Evolutionary conservation across 768 basidiomycete species (phyloP).

Genomic region (Cystobasidium tubakii): DNA sequence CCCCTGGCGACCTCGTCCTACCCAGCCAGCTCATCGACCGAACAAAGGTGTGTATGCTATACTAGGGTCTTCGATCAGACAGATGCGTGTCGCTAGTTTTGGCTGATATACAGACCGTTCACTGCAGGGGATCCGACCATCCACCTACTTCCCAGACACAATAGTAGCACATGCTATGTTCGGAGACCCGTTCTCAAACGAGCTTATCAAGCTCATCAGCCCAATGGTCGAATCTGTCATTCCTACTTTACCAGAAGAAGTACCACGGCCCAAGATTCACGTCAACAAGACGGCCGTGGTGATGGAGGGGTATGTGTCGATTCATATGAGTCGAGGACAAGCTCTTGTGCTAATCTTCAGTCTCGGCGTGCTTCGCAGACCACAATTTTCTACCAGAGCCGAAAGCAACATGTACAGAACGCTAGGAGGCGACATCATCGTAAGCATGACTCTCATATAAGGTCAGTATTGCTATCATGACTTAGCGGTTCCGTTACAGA

Average conservation of each 20-base stretch:
- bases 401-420: slow-evolving; percentile 88
- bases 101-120: too few species aligned
- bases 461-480: neutral
- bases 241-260: slow-evolving; percentile 43
- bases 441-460: neutral
- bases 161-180: slow-evolving; percentile 90
- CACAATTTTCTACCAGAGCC: slow-evolving; percentile 88
- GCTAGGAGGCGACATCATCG: slow-evolving; percentile 84
- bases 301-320: slow-evolving; percentile 75
- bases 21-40: slow-evolving; percentile 92
- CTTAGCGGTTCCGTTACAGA: slow-evolving; percentile 44
- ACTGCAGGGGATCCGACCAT: slow-evolving; percentile 64
- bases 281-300: slow-evolving; percentile 79
- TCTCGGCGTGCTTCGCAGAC: slow-evolving; percentile 37
- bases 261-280: slow-evolving; percentile 60
- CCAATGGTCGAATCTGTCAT: slow-evolving; percentile 57
- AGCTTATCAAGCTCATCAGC: slow-evolving; percentile 63
- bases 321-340: neutral
- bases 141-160: slow-evolving; percentile 71
- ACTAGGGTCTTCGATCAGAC: too few species aligned
- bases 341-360: neutral
- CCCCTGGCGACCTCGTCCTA: slow-evolving; percentile 79
- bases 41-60: slow-evolving; percentile 58
- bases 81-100: too few species aligned
- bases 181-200: slow-evolving; percentile 57